These are phyloP conservation scores for Podospora pseudoanserina DNA, from an alignment of 495 filamentous ascomycete species.

Conservation along the genomic window DNA sequence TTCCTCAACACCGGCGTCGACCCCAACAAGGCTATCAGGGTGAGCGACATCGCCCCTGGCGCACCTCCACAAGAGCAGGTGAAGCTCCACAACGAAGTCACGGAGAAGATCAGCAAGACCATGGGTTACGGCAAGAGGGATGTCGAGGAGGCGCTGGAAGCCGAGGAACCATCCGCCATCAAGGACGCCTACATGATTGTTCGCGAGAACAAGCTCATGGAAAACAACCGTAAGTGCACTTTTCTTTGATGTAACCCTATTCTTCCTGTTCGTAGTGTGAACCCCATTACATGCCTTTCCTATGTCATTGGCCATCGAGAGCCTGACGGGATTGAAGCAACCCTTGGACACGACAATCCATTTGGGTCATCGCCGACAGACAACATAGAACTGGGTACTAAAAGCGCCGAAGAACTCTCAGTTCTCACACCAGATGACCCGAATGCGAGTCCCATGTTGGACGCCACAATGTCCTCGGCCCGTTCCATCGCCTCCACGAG, in stretches of 20 bases:
- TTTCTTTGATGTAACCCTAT: background rate
- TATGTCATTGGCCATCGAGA: constrained; percentile 7
- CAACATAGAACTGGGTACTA: constrained; percentile 19
- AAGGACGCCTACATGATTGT: constrained; percentile 99
- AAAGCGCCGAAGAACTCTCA: constrained; percentile 22
- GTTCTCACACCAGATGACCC: constrained; percentile 20
- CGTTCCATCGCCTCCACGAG: constrained; percentile 43
- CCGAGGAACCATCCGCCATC: constrained; percentile 91
- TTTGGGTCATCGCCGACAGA: constrained; percentile 35
- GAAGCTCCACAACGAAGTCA: constrained; percentile 85
- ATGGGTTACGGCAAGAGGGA: constrained; percentile 97
- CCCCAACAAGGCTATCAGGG: constrained; percentile 80
- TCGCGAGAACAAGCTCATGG: constrained; percentile 96
- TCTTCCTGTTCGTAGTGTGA: background rate
- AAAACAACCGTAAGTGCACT: constrained; percentile 71
- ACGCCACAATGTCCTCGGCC: constrained; percentile 39
- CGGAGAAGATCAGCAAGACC: constrained; percentile 90
- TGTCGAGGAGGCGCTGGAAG: constrained; percentile 87
- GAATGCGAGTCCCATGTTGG: constrained; percentile 33
- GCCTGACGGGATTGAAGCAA: constrained; percentile 25
- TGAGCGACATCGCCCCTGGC: constrained; percentile 69
- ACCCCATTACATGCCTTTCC: background rate
- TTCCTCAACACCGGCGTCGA: constrained; percentile 92
- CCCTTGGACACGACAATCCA: constrained; percentile 35
- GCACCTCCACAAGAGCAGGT: constrained; percentile 75